Evolutionary conservation across 352 stramenopile species (phyloP), one percentile per base, ranked within the genome.

Genomic region (Phytopythium vexans): DNA sequence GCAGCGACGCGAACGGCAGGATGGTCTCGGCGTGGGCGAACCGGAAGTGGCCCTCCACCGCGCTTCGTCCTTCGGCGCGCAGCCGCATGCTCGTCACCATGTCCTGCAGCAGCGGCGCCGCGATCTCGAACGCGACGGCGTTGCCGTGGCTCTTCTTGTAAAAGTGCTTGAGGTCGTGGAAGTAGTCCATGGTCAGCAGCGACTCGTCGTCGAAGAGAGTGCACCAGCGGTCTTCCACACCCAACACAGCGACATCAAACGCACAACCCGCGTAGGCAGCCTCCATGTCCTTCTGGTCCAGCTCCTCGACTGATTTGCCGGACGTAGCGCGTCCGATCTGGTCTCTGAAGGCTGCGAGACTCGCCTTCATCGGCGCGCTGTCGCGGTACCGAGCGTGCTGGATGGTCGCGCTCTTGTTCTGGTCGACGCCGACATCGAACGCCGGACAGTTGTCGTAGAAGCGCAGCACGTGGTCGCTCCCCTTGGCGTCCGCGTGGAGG

Each of bases 11-110:
- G 15, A 94, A 52, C 33, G 84, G 84, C 35, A 94, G 41, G 57
- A 94, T 87, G 16, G 84, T 94, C 65, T 94, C 84, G 6, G 84
- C 84, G 49, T 94, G 84, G 1, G 84, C 84, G 61, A 94, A 94
- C n/a, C 82, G 82, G 52, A 94, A 94, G 42, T 86, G 71, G 36
- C 77, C 82, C 49, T 86, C 62, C 1, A 88, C 52, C 1, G 65
- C 40, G 41, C 43, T 82, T 3, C 59, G 42, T 1, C 73, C 62
- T 11, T 72, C 15, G 7, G 77, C 58, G 8, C 70, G 66, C 46
- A 64, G 44, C 14, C 72, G 68, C 78, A 94, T 86, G 0, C 70
- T 74, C 12, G 39, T 56, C 21, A 89, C 68, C 32, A 94, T 71
- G 38, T 88, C 67, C 39, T 86, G 77, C 42, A 94, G 57, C 32